These are phyloP conservation scores for Styphnolobium japonicum DNA, from an alignment of 306 rosid species.

Conservation along the genomic window DNA sequence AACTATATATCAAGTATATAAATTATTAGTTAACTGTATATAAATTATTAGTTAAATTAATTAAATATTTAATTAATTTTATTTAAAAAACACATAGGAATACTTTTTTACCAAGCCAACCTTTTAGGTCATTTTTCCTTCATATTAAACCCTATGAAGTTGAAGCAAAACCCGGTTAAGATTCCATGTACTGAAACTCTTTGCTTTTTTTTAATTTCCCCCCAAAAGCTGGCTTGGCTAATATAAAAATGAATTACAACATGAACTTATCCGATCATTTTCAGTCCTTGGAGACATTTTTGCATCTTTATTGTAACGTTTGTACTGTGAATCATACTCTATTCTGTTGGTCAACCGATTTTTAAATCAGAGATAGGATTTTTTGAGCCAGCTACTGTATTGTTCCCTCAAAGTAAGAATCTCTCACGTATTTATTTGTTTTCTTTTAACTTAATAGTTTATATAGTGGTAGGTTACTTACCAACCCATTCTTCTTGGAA, in stretches of 20 bases:
- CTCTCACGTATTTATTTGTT: not conserved
- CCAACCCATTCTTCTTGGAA: constrained; percentile 29
- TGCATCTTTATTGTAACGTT: not conserved
- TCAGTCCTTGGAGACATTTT: not conserved
- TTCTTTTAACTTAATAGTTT: not conserved
- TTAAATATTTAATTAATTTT: too few species aligned
- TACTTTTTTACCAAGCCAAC: too few species aligned
- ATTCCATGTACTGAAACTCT: constrained; percentile 16
- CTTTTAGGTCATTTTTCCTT: too few species aligned
- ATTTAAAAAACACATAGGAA: too few species aligned
- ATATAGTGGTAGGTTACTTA: not conserved
- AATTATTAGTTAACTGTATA: too few species aligned
- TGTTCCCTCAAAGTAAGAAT: constrained; percentile 8
- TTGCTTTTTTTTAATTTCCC: not conserved
- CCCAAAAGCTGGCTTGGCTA: not conserved
- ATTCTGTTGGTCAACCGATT: not conserved
- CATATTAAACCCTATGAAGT: not conserved
- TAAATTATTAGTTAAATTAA: too few species aligned
- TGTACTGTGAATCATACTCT: not conserved
- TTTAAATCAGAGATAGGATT: not conserved
- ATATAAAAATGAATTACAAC: not conserved
- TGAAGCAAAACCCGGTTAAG: not conserved
- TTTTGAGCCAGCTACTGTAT: not conserved
- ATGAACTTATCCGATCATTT: not conserved
- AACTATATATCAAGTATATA: too few species aligned